Evolutionary conservation across 2,329 filamentous ascomycete genomes (phyloP).

Genomic region (Purpureocillium takamizusanense): DNA sequence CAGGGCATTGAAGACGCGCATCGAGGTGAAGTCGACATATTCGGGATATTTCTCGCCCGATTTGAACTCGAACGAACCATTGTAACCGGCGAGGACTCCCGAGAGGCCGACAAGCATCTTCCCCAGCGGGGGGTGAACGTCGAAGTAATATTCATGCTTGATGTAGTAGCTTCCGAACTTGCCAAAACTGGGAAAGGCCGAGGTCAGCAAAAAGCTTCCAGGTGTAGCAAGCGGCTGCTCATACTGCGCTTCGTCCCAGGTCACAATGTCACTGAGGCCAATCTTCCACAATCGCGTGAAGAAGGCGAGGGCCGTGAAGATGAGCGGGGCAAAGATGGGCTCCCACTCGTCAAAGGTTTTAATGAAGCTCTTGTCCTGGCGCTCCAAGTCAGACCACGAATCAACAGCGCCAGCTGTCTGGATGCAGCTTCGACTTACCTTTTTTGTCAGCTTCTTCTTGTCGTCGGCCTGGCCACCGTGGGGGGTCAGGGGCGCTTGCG

Average conservation of each 20-base stretch:
- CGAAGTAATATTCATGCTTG: conserved; percentile 98
- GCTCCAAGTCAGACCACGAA: conserved; percentile 9
- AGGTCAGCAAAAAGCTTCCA: conserved; percentile 7
- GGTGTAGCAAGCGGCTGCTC: conserved; percentile 16
- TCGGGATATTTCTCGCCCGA: conserved; percentile 91
- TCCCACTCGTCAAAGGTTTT: conserved; percentile 57
- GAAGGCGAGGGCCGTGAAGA: conserved; percentile 53
- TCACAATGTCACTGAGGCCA: conserved; percentile 57
- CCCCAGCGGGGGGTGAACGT: conserved; percentile 83
- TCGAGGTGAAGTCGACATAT: conserved; percentile 94
- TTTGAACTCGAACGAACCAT: conserved; percentile 99
- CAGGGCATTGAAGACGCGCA: conserved; percentile 94
- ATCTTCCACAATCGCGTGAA: conserved; percentile 64
- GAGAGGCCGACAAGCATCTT: conserved; percentile 98
- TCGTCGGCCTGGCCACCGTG: conserved; percentile 40
- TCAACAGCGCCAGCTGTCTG: neutral
- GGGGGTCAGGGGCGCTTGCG: conserved; percentile 24
- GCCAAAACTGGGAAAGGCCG: conserved; percentile 53
- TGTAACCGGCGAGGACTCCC: conserved; percentile 93
- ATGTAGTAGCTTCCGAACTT: conserved; percentile 99
- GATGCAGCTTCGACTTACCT: conserved; percentile 28
- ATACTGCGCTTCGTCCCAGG: conserved; percentile 59
- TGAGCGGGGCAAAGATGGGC: conserved; percentile 48
- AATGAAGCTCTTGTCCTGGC: conserved; percentile 47
- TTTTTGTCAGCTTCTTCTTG: conserved; percentile 49